These are phyloP conservation scores for Cubamyces lactineus DNA, from an alignment of 768 basidiomycete species.

Conservation along the genomic window DNA sequence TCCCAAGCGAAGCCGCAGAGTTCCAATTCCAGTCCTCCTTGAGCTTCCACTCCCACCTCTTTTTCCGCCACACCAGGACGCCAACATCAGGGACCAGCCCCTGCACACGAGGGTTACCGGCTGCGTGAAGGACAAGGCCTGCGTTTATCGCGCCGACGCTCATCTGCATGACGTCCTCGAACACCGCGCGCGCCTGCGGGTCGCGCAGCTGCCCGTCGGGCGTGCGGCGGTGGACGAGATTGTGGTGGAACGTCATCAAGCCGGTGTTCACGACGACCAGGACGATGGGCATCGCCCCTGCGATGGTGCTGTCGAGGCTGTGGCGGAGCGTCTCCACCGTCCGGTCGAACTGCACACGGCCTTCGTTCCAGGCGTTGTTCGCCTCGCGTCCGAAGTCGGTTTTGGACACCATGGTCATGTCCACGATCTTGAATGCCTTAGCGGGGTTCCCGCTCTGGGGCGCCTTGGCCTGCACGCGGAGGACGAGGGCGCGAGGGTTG, in stretches of 20 bases:
- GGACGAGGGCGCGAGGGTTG: background rate
- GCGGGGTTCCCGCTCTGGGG: background rate
- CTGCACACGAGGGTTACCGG: background rate
- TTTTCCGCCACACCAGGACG: background rate
- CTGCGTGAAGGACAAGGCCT: background rate
- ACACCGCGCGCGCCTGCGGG: background rate
- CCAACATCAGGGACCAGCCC: background rate
- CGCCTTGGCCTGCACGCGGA: background rate
- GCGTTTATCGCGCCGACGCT: background rate
- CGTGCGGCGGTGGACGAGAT: background rate
- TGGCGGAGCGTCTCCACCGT: background rate
- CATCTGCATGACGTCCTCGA: slow-evolving; percentile 1
- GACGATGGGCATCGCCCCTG: background rate
- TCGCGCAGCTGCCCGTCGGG: background rate
- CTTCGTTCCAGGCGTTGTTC: background rate
- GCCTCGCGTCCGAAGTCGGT: background rate
- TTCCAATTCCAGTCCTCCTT: background rate
- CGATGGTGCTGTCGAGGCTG: background rate
- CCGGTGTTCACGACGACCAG: slow-evolving; percentile 1
- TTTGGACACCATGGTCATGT: background rate
- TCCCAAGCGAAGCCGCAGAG: background rate
- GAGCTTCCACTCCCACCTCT: background rate
- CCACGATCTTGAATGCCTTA: slow-evolving; percentile 1
- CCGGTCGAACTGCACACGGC: background rate
- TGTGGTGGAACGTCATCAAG: background rate